These are phyloP conservation scores for Calonectria honghensis DNA, from an alignment of 2,329 filamentous ascomycete genomes.

Conservation along the genomic window DNA sequence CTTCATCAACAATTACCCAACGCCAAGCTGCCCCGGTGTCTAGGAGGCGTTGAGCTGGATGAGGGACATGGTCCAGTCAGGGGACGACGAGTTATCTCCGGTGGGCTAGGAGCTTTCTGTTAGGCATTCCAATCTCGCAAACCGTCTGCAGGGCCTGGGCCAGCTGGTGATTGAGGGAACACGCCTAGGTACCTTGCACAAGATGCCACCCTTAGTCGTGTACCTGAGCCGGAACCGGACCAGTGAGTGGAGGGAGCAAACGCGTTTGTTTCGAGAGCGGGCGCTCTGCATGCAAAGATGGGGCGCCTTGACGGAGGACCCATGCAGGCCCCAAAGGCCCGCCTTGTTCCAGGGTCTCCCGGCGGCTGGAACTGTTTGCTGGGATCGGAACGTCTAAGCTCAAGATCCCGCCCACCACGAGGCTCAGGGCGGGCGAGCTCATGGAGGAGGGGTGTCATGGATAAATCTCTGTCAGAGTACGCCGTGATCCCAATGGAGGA, in stretches of 20 bases:
- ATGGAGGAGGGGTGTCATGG: conserved; percentile 47
- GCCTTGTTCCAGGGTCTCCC: conserved; percentile 49
- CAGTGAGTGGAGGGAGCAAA: conserved; percentile 47
- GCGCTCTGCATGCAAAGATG: conserved; percentile 55
- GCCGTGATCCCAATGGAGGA: conserved; percentile 19
- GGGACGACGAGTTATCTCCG: conserved; percentile 54
- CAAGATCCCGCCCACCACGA: conserved; percentile 30
- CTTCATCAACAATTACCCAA: conserved; percentile 51
- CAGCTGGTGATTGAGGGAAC: conserved; percentile 45
- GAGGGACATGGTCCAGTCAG: conserved; percentile 52
- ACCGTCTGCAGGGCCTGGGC: conserved; percentile 49
- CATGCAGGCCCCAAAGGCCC: conserved; percentile 49
- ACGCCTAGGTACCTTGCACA: conserved; percentile 39
- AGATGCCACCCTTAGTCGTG: conserved; percentile 47
- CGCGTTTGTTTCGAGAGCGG: conserved; percentile 50
- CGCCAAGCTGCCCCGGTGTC: conserved; percentile 50
- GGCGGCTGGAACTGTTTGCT: conserved; percentile 42
- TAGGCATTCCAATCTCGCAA: conserved; percentile 51
- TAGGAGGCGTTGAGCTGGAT: conserved; percentile 46
- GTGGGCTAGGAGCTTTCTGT: conserved; percentile 49
- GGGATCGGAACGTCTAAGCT: conserved; percentile 30
- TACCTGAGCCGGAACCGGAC: conserved; percentile 54
- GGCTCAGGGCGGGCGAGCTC: conserved; percentile 29
- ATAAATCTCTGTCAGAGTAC: conserved; percentile 9
- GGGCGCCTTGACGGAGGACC: conserved; percentile 47